Base-by-base conservation (phyloP, 2,329 filamentous ascomycete genomes). In the Diatrype stigma region DNA sequence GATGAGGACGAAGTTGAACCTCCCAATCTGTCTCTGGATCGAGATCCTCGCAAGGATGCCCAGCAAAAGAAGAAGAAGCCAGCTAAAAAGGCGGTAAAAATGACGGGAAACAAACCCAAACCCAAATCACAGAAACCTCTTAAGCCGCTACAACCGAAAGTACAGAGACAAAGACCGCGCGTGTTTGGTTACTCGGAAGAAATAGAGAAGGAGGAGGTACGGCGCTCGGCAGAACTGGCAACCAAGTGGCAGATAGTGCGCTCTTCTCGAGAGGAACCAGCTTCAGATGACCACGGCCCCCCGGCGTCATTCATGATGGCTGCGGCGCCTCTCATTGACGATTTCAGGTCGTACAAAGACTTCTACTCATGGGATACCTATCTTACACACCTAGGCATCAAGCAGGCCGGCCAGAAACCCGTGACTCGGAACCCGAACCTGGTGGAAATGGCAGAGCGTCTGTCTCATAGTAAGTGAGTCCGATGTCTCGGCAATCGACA, bases 321-420 rank as follows among this genome's bases (percentile, higher is more conserved):
- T 5, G 82, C 82, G 0, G 76, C 75, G 60, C 75, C 79, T 47
- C 73, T 87, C 7, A 76, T 85, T 10, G 78, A 85, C 51, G 83
- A 86, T 53, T 86, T 86, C 61, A 73, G 81, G 54, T 80, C 80
- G 0, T 78, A 81, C 56, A 84, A 81, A 59, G 75, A 79, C 46
- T 86, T 86, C 57, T 86, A 85, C 58, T 77, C 81, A 1, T 86
- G 81, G 81, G 83, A 86, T 52, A 84, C 82, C 62, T 85, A 84
- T 57, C 70, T 85, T 46, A 73, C 75, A 51, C 83, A 84, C 61
- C 67, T 84, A 55, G 75, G 81, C 44, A 68, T 73, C 48, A 63
- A 70, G 32, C 65, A 70, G 47, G 65, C 67, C 6, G 63, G 64
- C 17, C 62, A 64, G 46, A 61, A 60, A 11, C 55, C 59, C 21